A percentile compares a stretch with the other conserved stretches of the same genome.
These are phyloP conservation scores for Phalaenopsis hybrid DNA, from an alignment of 116 monocot genomes.

Conservation along the genomic window DNA sequence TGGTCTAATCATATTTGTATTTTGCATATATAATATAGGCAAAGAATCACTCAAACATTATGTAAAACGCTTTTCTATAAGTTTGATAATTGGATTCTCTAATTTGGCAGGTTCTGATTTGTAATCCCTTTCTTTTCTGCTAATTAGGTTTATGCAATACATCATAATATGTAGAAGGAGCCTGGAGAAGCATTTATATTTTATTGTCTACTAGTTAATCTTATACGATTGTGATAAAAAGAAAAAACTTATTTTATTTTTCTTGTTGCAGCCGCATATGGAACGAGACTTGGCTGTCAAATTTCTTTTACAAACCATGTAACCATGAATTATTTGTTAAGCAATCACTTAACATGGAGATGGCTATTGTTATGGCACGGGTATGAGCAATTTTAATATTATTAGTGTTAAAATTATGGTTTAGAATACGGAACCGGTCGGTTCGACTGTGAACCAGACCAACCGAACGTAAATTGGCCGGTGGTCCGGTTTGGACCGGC, in stretches of 20 bases:
- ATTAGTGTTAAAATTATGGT: background rate
- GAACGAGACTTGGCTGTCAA: slow-evolving; percentile 60
- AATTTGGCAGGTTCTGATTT: background rate
- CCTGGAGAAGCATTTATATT: background rate
- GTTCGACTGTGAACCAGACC: too few species aligned
- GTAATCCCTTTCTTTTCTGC: background rate
- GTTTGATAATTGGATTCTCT: background rate
- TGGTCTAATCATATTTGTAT: background rate
- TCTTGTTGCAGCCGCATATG: slow-evolving; percentile 36
- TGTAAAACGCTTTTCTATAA: background rate
- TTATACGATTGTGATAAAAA: background rate
- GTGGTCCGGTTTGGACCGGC: too few species aligned
- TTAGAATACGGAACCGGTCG: too few species aligned
- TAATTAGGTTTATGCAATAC: background rate
- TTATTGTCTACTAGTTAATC: background rate
- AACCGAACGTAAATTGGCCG: too few species aligned
- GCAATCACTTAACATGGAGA: slow-evolving; percentile 70
- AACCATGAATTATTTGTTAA: slow-evolving; percentile 63
- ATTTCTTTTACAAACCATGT: slow-evolving; percentile 66
- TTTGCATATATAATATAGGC: background rate
- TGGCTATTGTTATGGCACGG: slow-evolving; percentile 62
- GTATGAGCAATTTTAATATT: slow-evolving; percentile 17
- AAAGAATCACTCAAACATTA: background rate
- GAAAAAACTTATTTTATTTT: background rate
- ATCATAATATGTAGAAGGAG: background rate